phyloP scores from a whole-genome alignment of 1,284 basidiomycete species.

The Sparassis latifolia region DNA sequence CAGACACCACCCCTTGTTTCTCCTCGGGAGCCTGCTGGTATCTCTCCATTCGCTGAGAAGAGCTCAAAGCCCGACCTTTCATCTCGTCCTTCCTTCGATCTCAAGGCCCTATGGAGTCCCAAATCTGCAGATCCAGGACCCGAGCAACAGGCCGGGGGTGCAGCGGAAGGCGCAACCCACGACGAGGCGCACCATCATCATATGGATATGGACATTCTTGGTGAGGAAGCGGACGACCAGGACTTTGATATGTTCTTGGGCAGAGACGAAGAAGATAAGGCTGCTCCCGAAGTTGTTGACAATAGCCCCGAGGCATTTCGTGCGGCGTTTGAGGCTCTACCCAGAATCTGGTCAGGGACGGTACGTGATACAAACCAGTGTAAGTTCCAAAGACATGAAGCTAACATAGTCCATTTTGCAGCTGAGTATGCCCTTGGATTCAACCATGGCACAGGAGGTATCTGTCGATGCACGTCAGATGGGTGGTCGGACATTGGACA shows the following conservation, averaged over 20 bases:
- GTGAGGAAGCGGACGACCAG: constrained; percentile 52
- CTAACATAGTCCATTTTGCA: constrained; percentile 22
- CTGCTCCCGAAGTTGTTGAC: constrained; percentile 26
- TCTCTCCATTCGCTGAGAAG: constrained; percentile 48
- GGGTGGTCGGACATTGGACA: constrained; percentile 53
- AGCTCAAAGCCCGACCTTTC: constrained; percentile 32
- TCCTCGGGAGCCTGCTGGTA: constrained; percentile 22
- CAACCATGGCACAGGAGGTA: constrained; percentile 56
- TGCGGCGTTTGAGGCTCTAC: constrained; percentile 43
- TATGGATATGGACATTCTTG: constrained; percentile 32
- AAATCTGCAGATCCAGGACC: constrained; percentile 5
- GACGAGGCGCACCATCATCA: constrained; percentile 31
- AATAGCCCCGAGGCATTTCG: constrained; percentile 22
- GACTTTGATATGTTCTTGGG: constrained; percentile 81
- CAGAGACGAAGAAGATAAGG: constrained; percentile 41
- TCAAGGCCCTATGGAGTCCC: constrained; percentile 62
- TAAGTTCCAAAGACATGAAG: not conserved
- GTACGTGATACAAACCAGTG: constrained; percentile 33
- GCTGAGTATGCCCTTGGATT: constrained; percentile 75
- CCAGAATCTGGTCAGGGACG: constrained; percentile 66
- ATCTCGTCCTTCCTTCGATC: constrained; percentile 52
- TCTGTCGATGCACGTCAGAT: constrained; percentile 66
- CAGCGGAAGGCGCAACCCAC: constrained; percentile 15
- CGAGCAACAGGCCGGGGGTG: constrained; percentile 18
- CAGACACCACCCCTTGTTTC: constrained; percentile 16